phyloP scores from a whole-genome alignment of 2,329 filamentous ascomycete species.

The Aspergillus felis region DNA sequence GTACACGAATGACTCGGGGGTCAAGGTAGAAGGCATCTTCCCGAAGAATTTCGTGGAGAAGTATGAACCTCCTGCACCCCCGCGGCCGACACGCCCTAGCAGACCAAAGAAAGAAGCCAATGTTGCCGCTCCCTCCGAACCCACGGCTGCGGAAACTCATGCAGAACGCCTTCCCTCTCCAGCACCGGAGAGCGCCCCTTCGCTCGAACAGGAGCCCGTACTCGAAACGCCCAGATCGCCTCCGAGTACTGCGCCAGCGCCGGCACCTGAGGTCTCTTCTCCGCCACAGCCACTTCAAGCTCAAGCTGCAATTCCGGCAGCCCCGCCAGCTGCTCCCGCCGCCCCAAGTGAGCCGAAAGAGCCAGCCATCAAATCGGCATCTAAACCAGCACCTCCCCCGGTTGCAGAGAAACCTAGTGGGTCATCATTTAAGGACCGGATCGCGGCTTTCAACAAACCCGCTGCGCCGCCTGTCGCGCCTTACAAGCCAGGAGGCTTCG shows the following conservation, averaged over 20 bases:
- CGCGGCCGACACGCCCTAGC: conserved; percentile 68
- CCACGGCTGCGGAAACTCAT: conserved; percentile 23
- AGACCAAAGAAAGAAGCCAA: conserved; percentile 64
- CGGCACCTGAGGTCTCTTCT: conserved; percentile 23
- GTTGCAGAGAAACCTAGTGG: conserved; percentile 67
- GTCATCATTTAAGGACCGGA: conserved; percentile 87
- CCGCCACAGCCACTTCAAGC: conserved; percentile 22
- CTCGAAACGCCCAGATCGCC: conserved; percentile 21
- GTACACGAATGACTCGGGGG: conserved; percentile 72
- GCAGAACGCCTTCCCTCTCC: conserved; percentile 30
- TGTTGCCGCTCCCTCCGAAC: conserved; percentile 29
- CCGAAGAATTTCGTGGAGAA: conserved; percentile 96
- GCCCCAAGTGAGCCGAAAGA: conserved; percentile 29
- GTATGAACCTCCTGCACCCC: conserved; percentile 86
- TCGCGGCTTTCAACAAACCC: conserved; percentile 93
- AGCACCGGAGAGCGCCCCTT: conserved; percentile 22
- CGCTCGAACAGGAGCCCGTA: conserved; percentile 21
- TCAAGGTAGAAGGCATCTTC: conserved; percentile 80
- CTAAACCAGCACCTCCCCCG: conserved; percentile 61
- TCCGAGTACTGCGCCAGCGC: conserved; percentile 18
- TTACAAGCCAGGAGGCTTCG: conserved; percentile 71
- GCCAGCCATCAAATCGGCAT: conserved; percentile 38
- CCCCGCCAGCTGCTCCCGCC: conserved; percentile 27
- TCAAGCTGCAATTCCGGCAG: conserved; percentile 24
- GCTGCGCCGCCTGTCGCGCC: conserved; percentile 82